phyloP scores from a whole-genome alignment of 805 yeast genomes.

The Monosporozyma aquatica region DNA sequence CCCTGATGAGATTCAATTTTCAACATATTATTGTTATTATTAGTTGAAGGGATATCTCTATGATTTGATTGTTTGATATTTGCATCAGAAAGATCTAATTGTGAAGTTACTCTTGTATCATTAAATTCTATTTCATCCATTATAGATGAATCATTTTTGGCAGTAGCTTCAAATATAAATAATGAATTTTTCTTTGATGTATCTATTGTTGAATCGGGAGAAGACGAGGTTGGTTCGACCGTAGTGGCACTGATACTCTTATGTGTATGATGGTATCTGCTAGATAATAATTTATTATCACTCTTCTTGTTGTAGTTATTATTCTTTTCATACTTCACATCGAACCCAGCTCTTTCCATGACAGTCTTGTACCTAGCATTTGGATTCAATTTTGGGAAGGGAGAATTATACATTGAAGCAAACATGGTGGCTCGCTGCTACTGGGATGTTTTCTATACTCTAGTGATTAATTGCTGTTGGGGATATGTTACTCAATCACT shows the following conservation, averaged over 20 bases:
- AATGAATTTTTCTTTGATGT: neutral
- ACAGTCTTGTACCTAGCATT: conserved; percentile 56
- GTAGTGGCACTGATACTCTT: too few relatives aligned
- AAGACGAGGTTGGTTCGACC: too few relatives aligned
- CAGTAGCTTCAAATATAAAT: neutral
- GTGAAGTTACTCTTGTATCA: neutral
- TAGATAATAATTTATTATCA: too few relatives aligned
- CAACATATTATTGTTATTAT: neutral
- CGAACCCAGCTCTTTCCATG: conserved; percentile 76
- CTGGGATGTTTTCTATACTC: too few relatives aligned
- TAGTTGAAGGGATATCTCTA: too few relatives aligned
- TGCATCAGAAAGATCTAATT: too few relatives aligned
- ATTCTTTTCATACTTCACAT: conserved; percentile 27
- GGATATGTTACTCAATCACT: too few relatives aligned
- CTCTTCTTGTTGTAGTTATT: neutral
- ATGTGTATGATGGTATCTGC: too few relatives aligned
- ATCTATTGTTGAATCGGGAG: too few relatives aligned
- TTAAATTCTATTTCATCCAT: neutral
- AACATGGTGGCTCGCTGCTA: neutral
- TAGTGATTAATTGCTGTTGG: neutral
- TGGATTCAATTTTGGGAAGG: conserved; percentile 61
- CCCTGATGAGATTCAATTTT: neutral
- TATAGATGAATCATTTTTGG: neutral
- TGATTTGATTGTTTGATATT: too few relatives aligned
- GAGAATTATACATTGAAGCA: conserved; percentile 26